Evolutionary conservation across 2,329 filamentous ascomycete species (phyloP).

Genomic region (Chalaropsis thielavioides): DNA sequence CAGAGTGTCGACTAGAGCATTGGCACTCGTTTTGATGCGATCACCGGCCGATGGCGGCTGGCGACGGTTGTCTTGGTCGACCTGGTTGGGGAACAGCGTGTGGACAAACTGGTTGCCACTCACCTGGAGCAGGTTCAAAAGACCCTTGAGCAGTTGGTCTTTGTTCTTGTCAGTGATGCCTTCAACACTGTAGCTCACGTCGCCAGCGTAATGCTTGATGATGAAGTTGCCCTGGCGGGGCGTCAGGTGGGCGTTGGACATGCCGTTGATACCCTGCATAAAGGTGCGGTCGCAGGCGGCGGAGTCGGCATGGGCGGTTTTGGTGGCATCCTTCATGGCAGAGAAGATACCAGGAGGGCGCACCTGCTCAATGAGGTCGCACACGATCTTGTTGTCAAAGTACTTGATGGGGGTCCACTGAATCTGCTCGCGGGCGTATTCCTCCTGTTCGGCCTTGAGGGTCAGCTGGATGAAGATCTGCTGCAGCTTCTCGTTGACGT

Average conservation of each 20-base stretch:
- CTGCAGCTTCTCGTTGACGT: constrained; percentile 97
- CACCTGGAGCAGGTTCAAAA: constrained; percentile 71
- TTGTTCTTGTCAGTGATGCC: constrained; percentile 99
- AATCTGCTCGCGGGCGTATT: constrained; percentile 91
- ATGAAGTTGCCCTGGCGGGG: constrained; percentile 92
- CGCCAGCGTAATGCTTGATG: constrained; percentile 96
- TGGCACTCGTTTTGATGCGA: constrained; percentile 88
- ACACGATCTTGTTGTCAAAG: constrained; percentile 98
- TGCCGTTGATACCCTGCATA: constrained; percentile 79
- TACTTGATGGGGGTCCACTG: constrained; percentile 99
- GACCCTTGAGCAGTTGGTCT: constrained; percentile 86
- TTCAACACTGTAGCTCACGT: constrained; percentile 85
- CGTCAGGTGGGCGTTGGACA: constrained; percentile 83
- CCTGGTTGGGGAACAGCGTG: constrained; percentile 75
- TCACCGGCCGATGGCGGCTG: constrained; percentile 90
- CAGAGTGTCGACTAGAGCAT: constrained; percentile 82
- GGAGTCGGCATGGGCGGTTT: constrained; percentile 93
- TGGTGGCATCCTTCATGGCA: constrained; percentile 91
- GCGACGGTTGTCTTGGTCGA: constrained; percentile 90
- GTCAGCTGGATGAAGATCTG: constrained; percentile 99
- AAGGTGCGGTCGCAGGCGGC: constrained; percentile 91
- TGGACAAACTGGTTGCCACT: constrained; percentile 81
- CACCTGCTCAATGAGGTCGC: constrained; percentile 86
- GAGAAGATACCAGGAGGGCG: constrained; percentile 87
- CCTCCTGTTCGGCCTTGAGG: constrained; percentile 90